Evolutionary conservation across 371 early-diverging fungal species (phyloP).

Genomic region (Lichtheimia ornata): DNA sequence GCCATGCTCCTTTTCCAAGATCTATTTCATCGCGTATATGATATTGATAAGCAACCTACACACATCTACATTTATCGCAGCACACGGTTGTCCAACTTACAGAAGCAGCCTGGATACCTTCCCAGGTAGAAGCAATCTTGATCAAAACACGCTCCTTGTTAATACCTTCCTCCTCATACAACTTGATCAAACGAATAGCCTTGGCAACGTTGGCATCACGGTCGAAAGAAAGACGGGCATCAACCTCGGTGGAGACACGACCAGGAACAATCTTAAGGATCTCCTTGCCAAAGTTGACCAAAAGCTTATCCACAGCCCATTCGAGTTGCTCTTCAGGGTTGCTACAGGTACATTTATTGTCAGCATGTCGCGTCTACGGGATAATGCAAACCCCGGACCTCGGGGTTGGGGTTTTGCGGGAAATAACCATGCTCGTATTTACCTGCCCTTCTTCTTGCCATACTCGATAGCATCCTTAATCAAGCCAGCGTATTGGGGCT

Average conservation of each 20-base stretch:
- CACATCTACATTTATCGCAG: background rate
- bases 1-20: slow-evolving; percentile 82
- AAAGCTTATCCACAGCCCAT: slow-evolving; percentile 91
- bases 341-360: background rate
- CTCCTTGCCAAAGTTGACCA: slow-evolving; percentile 96
- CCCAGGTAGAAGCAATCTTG: slow-evolving; percentile 99
- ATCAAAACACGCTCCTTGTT: slow-evolving; percentile 90
- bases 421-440: too few species aligned
- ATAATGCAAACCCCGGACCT: too few species aligned
- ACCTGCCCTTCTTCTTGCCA: slow-evolving; percentile 76
- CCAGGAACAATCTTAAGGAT: slow-evolving; percentile 97
- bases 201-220: slow-evolving; percentile 90
- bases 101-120: slow-evolving; percentile 97
- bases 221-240: slow-evolving; percentile 95
- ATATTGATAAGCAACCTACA: background rate
- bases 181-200: slow-evolving; percentile 86
- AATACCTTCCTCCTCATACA: slow-evolving; percentile 89
- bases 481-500: slow-evolving; percentile 85
- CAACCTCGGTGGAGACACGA: slow-evolving; percentile 98
- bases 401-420: too few species aligned
- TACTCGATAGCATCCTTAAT: slow-evolving; percentile 90
- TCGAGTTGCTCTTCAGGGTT: slow-evolving; percentile 69
- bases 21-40: background rate
- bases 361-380: too few species aligned
- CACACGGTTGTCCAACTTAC: slow-evolving; percentile 19